A percentile compares a stretch with the other conserved stretches of the same genome.
These are phyloP conservation scores for Colletotrichum gigasporum DNA, from an alignment of 2,329 filamentous ascomycete genomes.

Conservation along the genomic window DNA sequence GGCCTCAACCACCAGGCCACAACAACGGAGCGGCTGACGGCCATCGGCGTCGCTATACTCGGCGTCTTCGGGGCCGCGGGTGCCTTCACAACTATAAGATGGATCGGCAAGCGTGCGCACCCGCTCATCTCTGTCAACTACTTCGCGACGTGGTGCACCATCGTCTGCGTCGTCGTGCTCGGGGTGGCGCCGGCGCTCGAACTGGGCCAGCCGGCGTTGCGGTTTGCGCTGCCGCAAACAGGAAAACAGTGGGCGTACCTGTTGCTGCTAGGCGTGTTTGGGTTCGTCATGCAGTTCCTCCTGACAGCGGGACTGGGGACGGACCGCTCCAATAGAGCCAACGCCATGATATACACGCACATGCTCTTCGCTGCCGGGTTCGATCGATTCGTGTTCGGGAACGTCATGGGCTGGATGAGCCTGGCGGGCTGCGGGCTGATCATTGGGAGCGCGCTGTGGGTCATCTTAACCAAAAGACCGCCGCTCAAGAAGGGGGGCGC, in stretches of 20 bases:
- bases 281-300: constrained; percentile 89
- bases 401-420: constrained; percentile 59
- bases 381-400: constrained; percentile 62
- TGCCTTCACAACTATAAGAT: constrained; percentile 79
- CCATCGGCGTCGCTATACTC: constrained; percentile 76
- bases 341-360: constrained; percentile 67
- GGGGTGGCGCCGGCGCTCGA: constrained; percentile 55
- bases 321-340: constrained; percentile 71
- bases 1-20: constrained; percentile 54
- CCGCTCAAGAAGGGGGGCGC: constrained; percentile 40
- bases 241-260: constrained; percentile 72
- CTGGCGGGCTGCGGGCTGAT: constrained; percentile 62
- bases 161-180: constrained; percentile 73
- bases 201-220: constrained; percentile 56
- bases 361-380: constrained; percentile 65
- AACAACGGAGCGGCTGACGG: constrained; percentile 72
- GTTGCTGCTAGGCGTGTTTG: constrained; percentile 73
- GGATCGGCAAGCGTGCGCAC: constrained; percentile 83
- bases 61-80: constrained; percentile 80
- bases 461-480: constrained; percentile 54
- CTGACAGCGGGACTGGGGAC: constrained; percentile 79
- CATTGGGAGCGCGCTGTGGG: constrained; percentile 62
- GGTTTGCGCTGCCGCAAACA: constrained; percentile 51
- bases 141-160: constrained; percentile 75
- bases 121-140: constrained; percentile 88